Evolutionary conservation across 2,329 filamentous ascomycete genomes (phyloP).

Genomic region (Microcera coccophila): DNA sequence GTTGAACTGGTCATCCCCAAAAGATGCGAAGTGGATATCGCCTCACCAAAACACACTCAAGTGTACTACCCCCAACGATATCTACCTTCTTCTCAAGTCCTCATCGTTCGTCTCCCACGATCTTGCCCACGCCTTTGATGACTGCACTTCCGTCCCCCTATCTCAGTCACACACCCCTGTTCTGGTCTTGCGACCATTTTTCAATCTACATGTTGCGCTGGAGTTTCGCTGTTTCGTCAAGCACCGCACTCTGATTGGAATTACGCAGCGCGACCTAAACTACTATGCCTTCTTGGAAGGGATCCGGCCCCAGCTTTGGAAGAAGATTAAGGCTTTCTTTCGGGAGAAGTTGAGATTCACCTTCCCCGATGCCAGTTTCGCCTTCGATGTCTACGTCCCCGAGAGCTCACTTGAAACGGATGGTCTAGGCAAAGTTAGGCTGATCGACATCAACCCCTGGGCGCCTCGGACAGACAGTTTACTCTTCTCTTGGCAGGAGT

Average conservation of each 20-base stretch:
- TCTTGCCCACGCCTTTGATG: conserved; percentile 87
- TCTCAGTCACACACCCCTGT: conserved; percentile 62
- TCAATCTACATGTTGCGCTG: conserved; percentile 81
- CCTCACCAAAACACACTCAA: conserved; percentile 83
- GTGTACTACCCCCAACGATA: conserved; percentile 81
- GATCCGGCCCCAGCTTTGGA: conserved; percentile 62
- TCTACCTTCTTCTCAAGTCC: conserved; percentile 90
- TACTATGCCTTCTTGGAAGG: conserved; percentile 75
- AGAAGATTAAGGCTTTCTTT: conserved; percentile 74
- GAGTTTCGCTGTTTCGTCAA: conserved; percentile 97
- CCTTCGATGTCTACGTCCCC: conserved; percentile 91
- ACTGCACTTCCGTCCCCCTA: conserved; percentile 43
- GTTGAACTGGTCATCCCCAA: conserved; percentile 94
- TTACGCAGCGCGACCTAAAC: conserved; percentile 86
- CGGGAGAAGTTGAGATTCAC: conserved; percentile 66
- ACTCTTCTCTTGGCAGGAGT: conserved; percentile 84
- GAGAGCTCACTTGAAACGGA: conserved; percentile 52
- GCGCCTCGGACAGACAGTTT: conserved; percentile 83
- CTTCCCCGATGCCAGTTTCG: conserved; percentile 80
- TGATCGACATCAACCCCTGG: conserved; percentile 96
- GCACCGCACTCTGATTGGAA: conserved; percentile 70
- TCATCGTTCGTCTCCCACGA: conserved; percentile 95
- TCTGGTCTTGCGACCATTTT: conserved; percentile 82
- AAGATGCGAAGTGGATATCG: conserved; percentile 92
- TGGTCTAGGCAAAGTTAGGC: conserved; percentile 69